Evolutionary conservation across 371 early-diverging fungal species (phyloP), one percentile per base, ranked within the genome.

Genomic region (Syncephalis plumigaleata): DNA sequence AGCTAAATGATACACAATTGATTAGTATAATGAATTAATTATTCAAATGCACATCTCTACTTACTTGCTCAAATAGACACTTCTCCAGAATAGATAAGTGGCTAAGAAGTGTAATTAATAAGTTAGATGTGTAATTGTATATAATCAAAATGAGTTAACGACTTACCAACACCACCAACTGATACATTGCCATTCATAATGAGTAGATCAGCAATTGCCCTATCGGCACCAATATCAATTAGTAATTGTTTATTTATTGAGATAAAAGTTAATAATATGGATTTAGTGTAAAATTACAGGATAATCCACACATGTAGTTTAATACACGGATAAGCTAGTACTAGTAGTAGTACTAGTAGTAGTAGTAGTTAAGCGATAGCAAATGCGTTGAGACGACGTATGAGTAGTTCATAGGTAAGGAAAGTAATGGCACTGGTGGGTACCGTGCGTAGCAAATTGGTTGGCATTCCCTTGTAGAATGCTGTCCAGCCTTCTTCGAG

Each of bases 201-300:
- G 15, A 88, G 85, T 26, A 92, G 56, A 57, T 90, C 90, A 18
- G 91, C 89, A 59, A 90, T 81, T 26, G 91, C 90, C 60, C 79
- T 78, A 49, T 89, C 91, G 47, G 78, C 72, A 21, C 90, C 90
- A 66, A 92, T 79, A 56, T 88, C n/a, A n/a, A n/a, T n/a, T n/a
- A n/a, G n/a, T n/a, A n/a, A n/a, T n/a, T n/a, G n/a, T n/a, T n/a
- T n/a, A n/a, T n/a, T n/a, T n/a, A n/a, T n/a, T n/a, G n/a, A n/a
- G n/a, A n/a, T n/a, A n/a, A n/a, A n/a, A n/a, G n/a, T n/a, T n/a
- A n/a, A n/a, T n/a, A n/a, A n/a, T n/a, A n/a, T n/a, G n/a, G n/a
- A n/a, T n/a, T n/a, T n/a, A n/a, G n/a, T n/a, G n/a, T n/a, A n/a
- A n/a, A n/a, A n/a, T n/a, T n/a, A n/a, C n/a, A n/a, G n/a, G n/a